A percentile compares a stretch with the other conserved stretches of the same genome.
These are phyloP conservation scores for Alopecurus myosuroides DNA, from an alignment of 176 grass and related monocot species.

Conservation along the genomic window DNA sequence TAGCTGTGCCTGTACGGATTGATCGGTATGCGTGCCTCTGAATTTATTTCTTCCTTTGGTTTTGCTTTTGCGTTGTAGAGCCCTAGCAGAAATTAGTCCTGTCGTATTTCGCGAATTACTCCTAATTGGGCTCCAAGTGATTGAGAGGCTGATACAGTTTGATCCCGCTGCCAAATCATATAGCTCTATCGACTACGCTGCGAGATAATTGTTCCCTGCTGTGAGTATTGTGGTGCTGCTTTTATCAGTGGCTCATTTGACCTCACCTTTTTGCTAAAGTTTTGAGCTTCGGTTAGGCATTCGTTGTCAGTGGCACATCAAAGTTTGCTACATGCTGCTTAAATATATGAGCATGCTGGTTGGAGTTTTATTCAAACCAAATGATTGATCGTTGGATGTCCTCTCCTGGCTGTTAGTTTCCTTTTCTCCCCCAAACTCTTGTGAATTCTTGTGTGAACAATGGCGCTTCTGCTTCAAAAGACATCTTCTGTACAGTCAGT, in stretches of 20 bases:
- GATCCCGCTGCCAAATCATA: neutral
- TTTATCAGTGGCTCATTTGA: neutral
- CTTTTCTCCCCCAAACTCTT: neutral
- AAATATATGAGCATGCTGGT: conserved; percentile 9
- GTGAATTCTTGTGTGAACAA: neutral
- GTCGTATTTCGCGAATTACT: neutral
- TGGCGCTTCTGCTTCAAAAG: neutral
- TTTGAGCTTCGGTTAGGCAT: conserved; percentile 6
- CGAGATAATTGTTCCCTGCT: neutral
- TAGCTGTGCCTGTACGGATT: neutral
- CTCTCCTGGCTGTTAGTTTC: neutral
- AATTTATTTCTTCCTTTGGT: neutral
- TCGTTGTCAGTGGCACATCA: neutral
- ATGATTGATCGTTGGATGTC: conserved; percentile 5
- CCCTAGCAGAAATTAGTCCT: neutral
- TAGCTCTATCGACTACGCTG: neutral
- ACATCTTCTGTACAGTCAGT: neutral
- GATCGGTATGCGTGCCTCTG: neutral
- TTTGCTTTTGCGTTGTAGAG: neutral
- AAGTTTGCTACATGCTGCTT: conserved; percentile 14
- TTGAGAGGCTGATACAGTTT: too few species aligned
- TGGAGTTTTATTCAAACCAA: neutral
- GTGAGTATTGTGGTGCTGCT: neutral
- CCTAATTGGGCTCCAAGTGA: neutral
- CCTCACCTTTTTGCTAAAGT: neutral